Evolutionary conservation across 495 filamentous ascomycete species (phyloP).

Genomic region (Trichoderma gamsii): DNA sequence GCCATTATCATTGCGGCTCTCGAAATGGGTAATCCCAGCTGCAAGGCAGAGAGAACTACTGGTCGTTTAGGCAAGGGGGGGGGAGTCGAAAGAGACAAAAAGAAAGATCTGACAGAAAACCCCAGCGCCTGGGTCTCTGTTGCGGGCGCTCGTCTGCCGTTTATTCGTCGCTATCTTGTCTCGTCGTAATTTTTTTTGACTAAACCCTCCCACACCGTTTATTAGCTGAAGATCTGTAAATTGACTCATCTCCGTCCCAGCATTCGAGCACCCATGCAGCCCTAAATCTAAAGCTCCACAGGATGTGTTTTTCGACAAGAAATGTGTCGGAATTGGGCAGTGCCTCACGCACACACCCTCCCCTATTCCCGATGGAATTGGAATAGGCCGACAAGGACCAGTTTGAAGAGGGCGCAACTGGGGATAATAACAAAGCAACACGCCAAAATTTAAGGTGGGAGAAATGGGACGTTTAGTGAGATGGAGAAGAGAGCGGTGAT

Average conservation of each 20-base stretch:
- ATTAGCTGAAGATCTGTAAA: neutral
- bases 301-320: too few species aligned
- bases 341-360: neutral
- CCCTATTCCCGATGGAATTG: neutral
- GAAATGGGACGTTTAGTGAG: neutral
- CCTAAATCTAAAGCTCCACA: slow-evolving; percentile 6
- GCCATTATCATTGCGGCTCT: neutral
- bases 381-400: too few species aligned
- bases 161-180: neutral
- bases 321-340: neutral
- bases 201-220: neutral
- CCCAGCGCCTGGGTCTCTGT: neutral
- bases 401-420: neutral
- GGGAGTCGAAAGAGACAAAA: neutral
- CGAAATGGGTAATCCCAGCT: slow-evolving; percentile 8
- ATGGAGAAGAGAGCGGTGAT: neutral
- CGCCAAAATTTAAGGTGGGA: neutral
- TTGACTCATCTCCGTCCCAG: neutral
- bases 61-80: neutral
- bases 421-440: neutral
- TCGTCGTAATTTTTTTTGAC: neutral
- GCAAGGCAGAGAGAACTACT: neutral
- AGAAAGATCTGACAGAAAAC: neutral
- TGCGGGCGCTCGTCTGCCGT: slow-evolving; percentile 5
- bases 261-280: slow-evolving; percentile 3